A percentile compares a stretch with the other conserved stretches of the same genome.
These are phyloP conservation scores for Brassica rapa DNA, from an alignment of 345 rosid genomes.

Conservation along the genomic window DNA sequence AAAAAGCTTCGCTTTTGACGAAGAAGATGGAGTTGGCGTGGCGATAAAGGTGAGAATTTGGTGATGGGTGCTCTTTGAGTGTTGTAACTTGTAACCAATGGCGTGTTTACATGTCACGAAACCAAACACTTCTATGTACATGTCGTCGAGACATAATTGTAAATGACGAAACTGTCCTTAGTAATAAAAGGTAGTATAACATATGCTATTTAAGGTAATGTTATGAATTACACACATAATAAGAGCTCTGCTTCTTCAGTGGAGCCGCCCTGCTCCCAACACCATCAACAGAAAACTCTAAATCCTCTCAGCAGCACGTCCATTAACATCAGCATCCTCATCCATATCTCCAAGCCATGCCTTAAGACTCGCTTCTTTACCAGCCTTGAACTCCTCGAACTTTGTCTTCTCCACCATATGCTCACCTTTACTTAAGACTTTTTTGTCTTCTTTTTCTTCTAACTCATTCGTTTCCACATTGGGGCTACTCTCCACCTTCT, in stretches of 20 bases:
- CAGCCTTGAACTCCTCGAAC: conserved; percentile 68
- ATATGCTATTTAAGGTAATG: not conserved
- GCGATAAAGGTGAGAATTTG: not conserved
- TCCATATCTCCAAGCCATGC: conserved; percentile 73
- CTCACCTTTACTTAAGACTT: conserved; percentile 33
- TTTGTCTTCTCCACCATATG: conserved; percentile 42
- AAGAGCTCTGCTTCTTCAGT: not conserved
- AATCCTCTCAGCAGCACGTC: conserved; percentile 30
- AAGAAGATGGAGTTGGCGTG: conserved; percentile 11
- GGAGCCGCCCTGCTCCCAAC: not conserved
- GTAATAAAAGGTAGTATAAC: not conserved
- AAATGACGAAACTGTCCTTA: not conserved
- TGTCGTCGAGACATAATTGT: not conserved
- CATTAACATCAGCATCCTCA: conserved; percentile 32
- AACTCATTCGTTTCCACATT: conserved; percentile 55
- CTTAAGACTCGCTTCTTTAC: conserved; percentile 75
- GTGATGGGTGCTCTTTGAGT: conserved; percentile 26
- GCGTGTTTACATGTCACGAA: conserved; percentile 21
- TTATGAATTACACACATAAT: not conserved
- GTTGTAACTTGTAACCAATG: conserved; percentile 36
- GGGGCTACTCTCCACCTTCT: conserved; percentile 21
- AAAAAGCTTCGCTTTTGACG: conserved; percentile 18
- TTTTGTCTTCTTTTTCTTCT: conserved; percentile 43
- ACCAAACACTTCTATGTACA: not conserved
- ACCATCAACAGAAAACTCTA: conserved; percentile 1